Evolutionary conservation across 352 stramenopile species (phyloP), one percentile per base, ranked within the genome.

Genomic region (Nothophytophthora sp.): DNA sequence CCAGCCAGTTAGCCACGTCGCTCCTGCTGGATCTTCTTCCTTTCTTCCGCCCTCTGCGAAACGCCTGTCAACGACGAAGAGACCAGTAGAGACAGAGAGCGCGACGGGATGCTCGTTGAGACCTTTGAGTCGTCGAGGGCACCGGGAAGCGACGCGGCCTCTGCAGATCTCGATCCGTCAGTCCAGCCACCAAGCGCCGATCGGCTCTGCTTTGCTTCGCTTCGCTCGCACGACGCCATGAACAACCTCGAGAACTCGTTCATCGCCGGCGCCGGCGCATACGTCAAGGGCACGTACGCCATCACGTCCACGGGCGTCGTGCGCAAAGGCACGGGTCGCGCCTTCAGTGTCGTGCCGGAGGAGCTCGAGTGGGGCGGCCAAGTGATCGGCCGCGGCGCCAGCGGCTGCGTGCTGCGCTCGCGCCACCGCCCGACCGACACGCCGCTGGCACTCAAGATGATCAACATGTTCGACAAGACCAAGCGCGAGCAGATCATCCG

Each of bases 401-500:
- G 82, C 36, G 81, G 82, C 44, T 85, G 60, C 18, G 82, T 93
- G 29, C 62, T 85, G n/a, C 64, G 68, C 35, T 90, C 82, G 25
- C 56, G 72, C 33, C 83, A 93, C 56, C 63, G 55, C 34, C 83
- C 83, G 19, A 89, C 81, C 16, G 76, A 86, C 61, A 92, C 79
- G 45, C 79, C 80, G 34, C 63, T 96, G 12, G 86, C 86, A 16
- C 72, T 96, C 54, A 96, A 96, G 63, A 76, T 93, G 55, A 96
- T 96, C 67, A 88, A 90, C 58, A 90, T 94, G 77, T 90, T 77
- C 53, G 84, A 96, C 64, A 91, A 91, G 35, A 73, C 38, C 48
- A 94, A 92, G 70, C 76, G 87, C 13, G 71, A 89, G 50, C 86
- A 96, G 66, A 84, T 93, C 50, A 87, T 96, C 25, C 72, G 88